phyloP scores from a whole-genome alignment of 495 filamentous ascomycete species.

The Penicillium alfredii region DNA sequence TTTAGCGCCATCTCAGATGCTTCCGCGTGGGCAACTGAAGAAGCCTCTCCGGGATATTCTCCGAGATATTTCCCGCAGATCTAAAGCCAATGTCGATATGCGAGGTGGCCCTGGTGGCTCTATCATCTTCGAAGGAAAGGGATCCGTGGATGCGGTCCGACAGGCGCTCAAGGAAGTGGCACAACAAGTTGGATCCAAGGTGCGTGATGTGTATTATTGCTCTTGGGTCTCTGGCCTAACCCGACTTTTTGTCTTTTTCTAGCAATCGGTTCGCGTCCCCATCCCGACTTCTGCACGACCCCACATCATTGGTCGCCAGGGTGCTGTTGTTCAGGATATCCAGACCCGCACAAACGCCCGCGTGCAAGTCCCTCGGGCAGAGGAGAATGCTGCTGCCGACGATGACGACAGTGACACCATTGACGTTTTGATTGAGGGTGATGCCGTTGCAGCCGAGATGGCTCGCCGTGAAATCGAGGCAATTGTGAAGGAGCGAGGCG shows the following conservation, averaged over 20 bases:
- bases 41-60: constrained; percentile 74
- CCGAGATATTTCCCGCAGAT: constrained; percentile 79
- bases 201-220: constrained; percentile 23
- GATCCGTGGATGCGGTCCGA: constrained; percentile 67
- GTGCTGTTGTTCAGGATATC: constrained; percentile 82
- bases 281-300: constrained; percentile 77
- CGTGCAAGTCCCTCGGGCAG: constrained; percentile 78
- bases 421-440: constrained; percentile 83
- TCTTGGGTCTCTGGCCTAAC: background rate
- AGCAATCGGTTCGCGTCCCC: constrained; percentile 69
- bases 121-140: constrained; percentile 73
- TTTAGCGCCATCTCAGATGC: constrained; percentile 65
- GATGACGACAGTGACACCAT: constrained; percentile 76
- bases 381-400: constrained; percentile 46
- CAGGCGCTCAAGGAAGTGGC: constrained; percentile 83
- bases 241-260: constrained; percentile 5
- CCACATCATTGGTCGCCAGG: constrained; percentile 86
- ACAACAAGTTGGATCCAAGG: constrained; percentile 78
- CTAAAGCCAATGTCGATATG: constrained; percentile 78
- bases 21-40: constrained; percentile 69
- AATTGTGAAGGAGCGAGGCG: constrained; percentile 79
- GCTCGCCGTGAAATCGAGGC: constrained; percentile 74
- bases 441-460: constrained; percentile 73
- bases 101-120: constrained; percentile 58
- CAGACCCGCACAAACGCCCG: constrained; percentile 77